Evolutionary conservation across 2,329 filamentous ascomycete genomes (phyloP).

Genomic region (Blastomyces percursus): DNA sequence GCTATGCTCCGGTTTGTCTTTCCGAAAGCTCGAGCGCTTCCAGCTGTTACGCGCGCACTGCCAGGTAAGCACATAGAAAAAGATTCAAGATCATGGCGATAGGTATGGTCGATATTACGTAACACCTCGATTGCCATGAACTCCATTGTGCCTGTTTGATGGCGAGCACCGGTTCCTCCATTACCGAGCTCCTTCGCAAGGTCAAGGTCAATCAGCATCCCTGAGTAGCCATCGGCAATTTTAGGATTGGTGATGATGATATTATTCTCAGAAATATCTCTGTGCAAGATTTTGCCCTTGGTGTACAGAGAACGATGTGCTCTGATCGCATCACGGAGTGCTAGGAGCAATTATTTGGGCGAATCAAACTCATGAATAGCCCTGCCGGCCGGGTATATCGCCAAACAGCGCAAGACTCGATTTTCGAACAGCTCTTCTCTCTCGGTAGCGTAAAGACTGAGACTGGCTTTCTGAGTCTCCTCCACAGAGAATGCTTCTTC

Average conservation of each 20-base stretch:
- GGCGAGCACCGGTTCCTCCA: slow-evolving; percentile 8
- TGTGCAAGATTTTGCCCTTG: slow-evolving; percentile 27
- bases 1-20: no score
- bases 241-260: slow-evolving; percentile 28
- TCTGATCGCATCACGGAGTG: slow-evolving; percentile 27
- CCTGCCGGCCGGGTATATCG: slow-evolving; percentile 23
- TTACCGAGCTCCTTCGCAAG: slow-evolving; percentile 21
- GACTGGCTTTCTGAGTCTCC: background rate
- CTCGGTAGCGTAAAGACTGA: slow-evolving; percentile 3
- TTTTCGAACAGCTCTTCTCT: slow-evolving; percentile 17
- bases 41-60: background rate
- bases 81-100: slow-evolving; percentile 26
- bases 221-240: slow-evolving; percentile 10
- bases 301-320: slow-evolving; percentile 28
- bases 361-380: slow-evolving; percentile 21
- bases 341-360: slow-evolving; percentile 25
- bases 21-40: no score
- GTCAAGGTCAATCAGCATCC: slow-evolving; percentile 29
- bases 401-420: slow-evolving; percentile 22
- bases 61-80: slow-evolving; percentile 21
- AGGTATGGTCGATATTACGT: slow-evolving; percentile 22
- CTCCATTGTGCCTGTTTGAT: slow-evolving; percentile 16
- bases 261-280: slow-evolving; percentile 30
- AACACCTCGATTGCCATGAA: slow-evolving; percentile 30
- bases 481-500: background rate